A percentile compares a stretch with the other conserved stretches of the same genome.
These are phyloP conservation scores for Glomus cerebriforme DNA, from an alignment of 192 early-diverging fungal species.

Conservation along the genomic window DNA sequence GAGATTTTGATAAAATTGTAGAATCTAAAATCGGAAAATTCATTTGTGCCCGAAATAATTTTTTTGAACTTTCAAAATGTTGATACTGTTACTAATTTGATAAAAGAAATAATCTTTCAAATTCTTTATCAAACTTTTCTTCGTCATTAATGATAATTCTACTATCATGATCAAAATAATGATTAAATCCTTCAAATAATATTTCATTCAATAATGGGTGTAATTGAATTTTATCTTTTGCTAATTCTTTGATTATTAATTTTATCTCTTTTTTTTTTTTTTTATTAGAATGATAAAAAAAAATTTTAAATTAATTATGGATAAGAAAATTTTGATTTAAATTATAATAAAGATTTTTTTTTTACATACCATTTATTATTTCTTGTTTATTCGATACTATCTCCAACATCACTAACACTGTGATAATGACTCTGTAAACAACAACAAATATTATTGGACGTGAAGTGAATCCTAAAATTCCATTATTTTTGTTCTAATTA, in stretches of 20 bases:
- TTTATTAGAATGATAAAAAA: neutral
- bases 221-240: neutral
- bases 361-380: neutral
- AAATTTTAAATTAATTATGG: neutral
- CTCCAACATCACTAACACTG: neutral
- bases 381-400: conserved; percentile 2
- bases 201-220: conserved; percentile 25
- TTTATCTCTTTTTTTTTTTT: neutral
- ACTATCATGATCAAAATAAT: neutral
- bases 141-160: neutral
- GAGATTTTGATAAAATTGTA: too few species aligned
- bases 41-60: too few species aligned
- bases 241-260: neutral
- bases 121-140: conserved; percentile 12
- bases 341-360: neutral
- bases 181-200: neutral
- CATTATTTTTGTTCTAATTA: neutral
- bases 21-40: too few species aligned
- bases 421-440: neutral
- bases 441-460: neutral
- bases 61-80: neutral
- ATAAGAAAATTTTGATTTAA: neutral
- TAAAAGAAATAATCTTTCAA: conserved; percentile 10
- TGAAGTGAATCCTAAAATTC: conserved; percentile 19
- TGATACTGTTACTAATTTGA: neutral